Base-by-base conservation (phyloP, 2,329 filamentous ascomycete species). In the Penicillium hordei region DNA sequence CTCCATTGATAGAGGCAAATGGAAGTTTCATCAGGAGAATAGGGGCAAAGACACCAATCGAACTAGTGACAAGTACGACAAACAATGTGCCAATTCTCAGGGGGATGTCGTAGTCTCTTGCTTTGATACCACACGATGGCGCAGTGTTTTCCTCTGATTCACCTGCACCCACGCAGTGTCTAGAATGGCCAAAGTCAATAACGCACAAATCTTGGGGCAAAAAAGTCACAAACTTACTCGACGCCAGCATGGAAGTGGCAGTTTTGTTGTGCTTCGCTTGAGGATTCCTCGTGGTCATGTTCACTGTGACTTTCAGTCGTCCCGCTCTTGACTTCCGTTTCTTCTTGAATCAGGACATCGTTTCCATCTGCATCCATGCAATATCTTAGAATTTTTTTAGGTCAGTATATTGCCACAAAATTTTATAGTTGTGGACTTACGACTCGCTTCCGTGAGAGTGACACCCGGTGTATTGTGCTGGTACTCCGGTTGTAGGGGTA, bases 191-290 rank as follows among this genome's bases (percentile, higher is more conserved):
- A 59, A 60, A 46, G 52, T 68, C 49, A 60, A 21, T 17, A 49
- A 5, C 6, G 5, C 6, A 38, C 9, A 19, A 7, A 45, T 23
- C 15, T 8, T 10, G 15, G 10, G 17, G 9, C 13, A 9, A n/a
- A 9, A 13, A 8, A 25, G 1, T 7, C 12, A 36, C 12, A n/a
- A 56, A 76, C 86, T 74, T 76, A 89, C 87, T 90, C 86, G 23
- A 91, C 86, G 38, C 88, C 88, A 10, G 88, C 88, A 65, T 92
- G 89, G 72, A 88, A 90, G 68, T 92, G 89, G 64, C 88, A 91
- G 65, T 83, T 79, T 61, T 79, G 65, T n/a, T 73, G 75, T 12
- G 49, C 53, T 38, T 58, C 57, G 15, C 60, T 53, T n/a, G 65
- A 45, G 65, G 73, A 42, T 29, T 69, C 45, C 71, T 74, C 64